Conservation (phyloP, 2,329 filamentous ascomycete genomes). For the Cadophora sp. region DNA sequence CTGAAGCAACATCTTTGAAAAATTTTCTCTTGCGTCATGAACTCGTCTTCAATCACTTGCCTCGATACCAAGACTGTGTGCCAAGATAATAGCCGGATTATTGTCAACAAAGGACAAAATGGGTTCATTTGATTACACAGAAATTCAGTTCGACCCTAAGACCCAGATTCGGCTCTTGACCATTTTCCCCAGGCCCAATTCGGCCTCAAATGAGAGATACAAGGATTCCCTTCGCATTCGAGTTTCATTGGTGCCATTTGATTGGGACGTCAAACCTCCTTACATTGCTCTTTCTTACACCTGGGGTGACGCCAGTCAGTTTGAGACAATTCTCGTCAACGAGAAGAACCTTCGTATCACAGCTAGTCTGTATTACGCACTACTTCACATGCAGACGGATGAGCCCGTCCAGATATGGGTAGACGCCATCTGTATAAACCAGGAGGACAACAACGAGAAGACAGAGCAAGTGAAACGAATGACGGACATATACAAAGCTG, state of each 20-base stretch:
- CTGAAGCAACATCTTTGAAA: neutral
- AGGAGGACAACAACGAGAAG: conserved; percentile 19
- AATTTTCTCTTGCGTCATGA: neutral
- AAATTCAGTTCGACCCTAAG: neutral
- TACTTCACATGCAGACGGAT: neutral
- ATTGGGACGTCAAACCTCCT: neutral
- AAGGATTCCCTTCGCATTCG: neutral
- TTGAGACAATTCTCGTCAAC: neutral
- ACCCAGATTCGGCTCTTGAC: neutral
- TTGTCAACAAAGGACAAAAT: neutral
- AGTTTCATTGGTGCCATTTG: neutral
- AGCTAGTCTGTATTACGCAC: neutral
- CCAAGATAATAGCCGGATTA: neutral
- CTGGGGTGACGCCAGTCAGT: neutral
- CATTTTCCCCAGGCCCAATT: neutral
- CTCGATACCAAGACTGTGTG: neutral
- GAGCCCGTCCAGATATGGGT: conserved; percentile 19
- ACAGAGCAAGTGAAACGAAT: conserved; percentile 25
- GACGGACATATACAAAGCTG: conserved; percentile 23
- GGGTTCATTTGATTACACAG: neutral
- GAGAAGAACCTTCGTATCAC: neutral
- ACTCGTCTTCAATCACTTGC: neutral
- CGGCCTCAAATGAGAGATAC: neutral
- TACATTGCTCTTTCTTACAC: neutral
- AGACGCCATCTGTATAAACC: conserved; percentile 32